Evolutionary conservation across 192 early-diverging fungal genomes (phyloP), one percentile per base, ranked within the genome.

Genomic region (Paraglomus brasilianum): DNA sequence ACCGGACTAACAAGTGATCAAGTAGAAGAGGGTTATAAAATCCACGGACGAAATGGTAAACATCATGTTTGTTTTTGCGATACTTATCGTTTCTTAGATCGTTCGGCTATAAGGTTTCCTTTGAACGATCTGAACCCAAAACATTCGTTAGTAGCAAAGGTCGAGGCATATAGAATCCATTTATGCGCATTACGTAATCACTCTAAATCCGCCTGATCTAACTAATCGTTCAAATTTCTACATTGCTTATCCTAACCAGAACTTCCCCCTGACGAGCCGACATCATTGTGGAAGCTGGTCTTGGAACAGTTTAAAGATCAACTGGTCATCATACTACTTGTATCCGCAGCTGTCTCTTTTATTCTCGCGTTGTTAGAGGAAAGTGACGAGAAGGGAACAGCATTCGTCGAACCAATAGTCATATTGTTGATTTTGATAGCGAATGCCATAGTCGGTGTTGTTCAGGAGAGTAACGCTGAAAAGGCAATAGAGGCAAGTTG

Each of bases 281-380:
- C 94, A 5, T 94, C 97, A 13, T 78, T 98, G 5, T 95, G 92
- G 90, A 80, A 92, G 72, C 86, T 99, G 67, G 91, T 99, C 59
- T 73, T 94, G 55, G 96, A 95, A 78, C 97, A 99, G 81, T 98
- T 99, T 80, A 83, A 97, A 80, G 97, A 99, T 83, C 96, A 98
- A 77, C 88, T 99, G 43, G 97, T 99, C 24, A 81, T 98, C 43
- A 99, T 99, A 65, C 84, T 99, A 39, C 82, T 98, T 2, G 82
- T 77, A 60, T 95, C 97, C 19, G 97, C 97, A 43, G 85, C 80
- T 13, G 81, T 99, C 19, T 98, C 96, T 40, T 92, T 99, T 72
- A 89, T 92, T 36, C 86, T 99, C 15, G 97, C 97, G 38, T 80
- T 91, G 13, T 80, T 98, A 40, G 97, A 99, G 70, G 87, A 92